Percentiles rank a stretch among this genome's conserved stretches.
phyloP scores from a whole-genome alignment of 1,284 basidiomycete genomes.

The Mycena citricolor region DNA sequence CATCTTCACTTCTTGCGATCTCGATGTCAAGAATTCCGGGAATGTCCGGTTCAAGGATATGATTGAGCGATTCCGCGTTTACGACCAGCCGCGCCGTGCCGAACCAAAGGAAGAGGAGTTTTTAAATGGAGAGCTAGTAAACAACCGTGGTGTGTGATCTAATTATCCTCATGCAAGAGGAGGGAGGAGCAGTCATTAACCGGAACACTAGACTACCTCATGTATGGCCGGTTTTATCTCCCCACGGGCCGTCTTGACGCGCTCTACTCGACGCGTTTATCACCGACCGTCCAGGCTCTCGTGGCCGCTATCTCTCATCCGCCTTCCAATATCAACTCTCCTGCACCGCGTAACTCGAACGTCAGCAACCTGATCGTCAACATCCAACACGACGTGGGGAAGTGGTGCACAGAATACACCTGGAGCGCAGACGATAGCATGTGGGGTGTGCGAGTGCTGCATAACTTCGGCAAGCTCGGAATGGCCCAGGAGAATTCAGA shows the following conservation, averaged over 20 bases:
- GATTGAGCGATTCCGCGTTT: slow-evolving; percentile 82
- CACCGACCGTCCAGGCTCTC: slow-evolving; percentile 68
- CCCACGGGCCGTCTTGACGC: slow-evolving; percentile 89
- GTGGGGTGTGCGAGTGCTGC: slow-evolving; percentile 87
- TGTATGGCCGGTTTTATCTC: slow-evolving; percentile 92
- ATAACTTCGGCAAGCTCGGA: slow-evolving; percentile 81
- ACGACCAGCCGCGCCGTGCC: slow-evolving; percentile 74
- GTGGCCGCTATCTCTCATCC: slow-evolving; percentile 78
- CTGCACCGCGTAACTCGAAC: slow-evolving; percentile 43
- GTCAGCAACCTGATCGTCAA: slow-evolving; percentile 83
- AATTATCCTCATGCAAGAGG: neutral
- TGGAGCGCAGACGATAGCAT: slow-evolving; percentile 94
- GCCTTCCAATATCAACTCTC: slow-evolving; percentile 44
- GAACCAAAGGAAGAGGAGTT: slow-evolving; percentile 76
- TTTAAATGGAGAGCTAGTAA: slow-evolving; percentile 73
- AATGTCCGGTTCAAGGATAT: slow-evolving; percentile 86
- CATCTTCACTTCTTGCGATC: slow-evolving; percentile 84
- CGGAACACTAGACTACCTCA: slow-evolving; percentile 72
- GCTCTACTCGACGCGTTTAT: slow-evolving; percentile 80
- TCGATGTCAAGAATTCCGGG: slow-evolving; percentile 70
- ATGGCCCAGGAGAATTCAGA: slow-evolving; percentile 34
- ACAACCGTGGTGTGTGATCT: slow-evolving; percentile 68
- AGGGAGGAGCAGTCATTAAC: slow-evolving; percentile 18
- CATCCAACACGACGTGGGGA: slow-evolving; percentile 89
- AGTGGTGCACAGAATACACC: slow-evolving; percentile 92